Percentiles rank a stretch among this genome's conserved stretches.
These are phyloP conservation scores for Xylariaceae sp. DNA, from an alignment of 2,329 filamentous ascomycete genomes.

Conservation along the genomic window DNA sequence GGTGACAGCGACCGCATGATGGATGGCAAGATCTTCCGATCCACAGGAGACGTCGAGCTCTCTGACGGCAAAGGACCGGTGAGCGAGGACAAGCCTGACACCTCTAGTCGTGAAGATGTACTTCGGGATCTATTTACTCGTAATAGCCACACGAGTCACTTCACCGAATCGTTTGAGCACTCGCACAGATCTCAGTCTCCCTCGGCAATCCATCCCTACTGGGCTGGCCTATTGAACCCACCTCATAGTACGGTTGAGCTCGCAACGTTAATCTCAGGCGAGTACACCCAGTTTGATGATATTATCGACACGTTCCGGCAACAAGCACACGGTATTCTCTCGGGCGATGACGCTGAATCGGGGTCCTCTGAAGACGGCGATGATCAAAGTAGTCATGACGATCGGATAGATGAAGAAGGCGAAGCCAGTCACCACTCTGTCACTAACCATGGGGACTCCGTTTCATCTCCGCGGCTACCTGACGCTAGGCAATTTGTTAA, in stretches of 20 bases:
- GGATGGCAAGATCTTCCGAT: conserved; percentile 61
- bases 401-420: conserved; percentile 21
- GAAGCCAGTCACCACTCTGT: conserved; percentile 12
- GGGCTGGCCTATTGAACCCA: conserved; percentile 31
- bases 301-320: conserved; percentile 30
- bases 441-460: conserved; percentile 6
- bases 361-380: conserved; percentile 30
- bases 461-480: conserved; percentile 14
- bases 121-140: conserved; percentile 47
- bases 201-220: conserved; percentile 27
- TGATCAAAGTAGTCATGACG: conserved; percentile 23
- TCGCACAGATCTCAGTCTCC: conserved; percentile 26
- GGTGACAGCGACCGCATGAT: conserved; percentile 56
- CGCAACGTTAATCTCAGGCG: conserved; percentile 28
- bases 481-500: conserved; percentile 31
- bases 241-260: conserved; percentile 31
- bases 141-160: conserved; percentile 30
- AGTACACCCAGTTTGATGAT: conserved; percentile 30
- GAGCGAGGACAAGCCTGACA: conserved; percentile 55
- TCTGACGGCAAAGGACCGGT: conserved; percentile 55
- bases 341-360: conserved; percentile 22
- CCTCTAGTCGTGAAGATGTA: conserved; percentile 55
- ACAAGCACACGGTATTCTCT: conserved; percentile 16
- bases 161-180: conserved; percentile 33
- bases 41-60: conserved; percentile 60